Evolutionary conservation across 73 alveolate genomes (phyloP), one percentile per base, ranked within the genome.

Genomic region (Paramecium sonneborni): DNA sequence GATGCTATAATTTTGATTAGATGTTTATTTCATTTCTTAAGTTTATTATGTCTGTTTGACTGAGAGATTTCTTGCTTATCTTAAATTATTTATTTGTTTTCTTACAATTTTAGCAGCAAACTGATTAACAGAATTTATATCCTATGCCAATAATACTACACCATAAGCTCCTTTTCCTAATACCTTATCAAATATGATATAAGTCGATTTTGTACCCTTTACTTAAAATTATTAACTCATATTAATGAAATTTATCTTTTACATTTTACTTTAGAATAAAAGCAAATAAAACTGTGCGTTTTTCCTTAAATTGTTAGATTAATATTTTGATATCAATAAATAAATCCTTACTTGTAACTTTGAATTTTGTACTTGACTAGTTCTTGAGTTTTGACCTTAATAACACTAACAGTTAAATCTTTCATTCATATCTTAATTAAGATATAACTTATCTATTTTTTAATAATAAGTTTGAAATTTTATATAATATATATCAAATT

Each of bases 141-240:
- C 58, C 15, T 74, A 28, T 3, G 87, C 87, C 14, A 34, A 12
- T 23, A 74, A 39, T 7, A 74, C 87, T 9, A 74, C 87, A 1
- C 67, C 87, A 37, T 74, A 74, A 10, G 87, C 56, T 34, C 87
- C 87, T 37, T 39, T 74, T 37, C 87, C 87, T 10, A 74, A 28
- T 18, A 74, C 87, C 44, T 74, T 37, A 37, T 74, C 57, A 37
- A 32, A 74, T 4, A 74, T 15, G 3, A 32, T 62, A 62, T 62
- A 62, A 3, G 84, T 30, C 3, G 21, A 5, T 26, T 62, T 62
- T 1, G 26, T 62, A 10, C 84, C 84, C 24, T 62, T 32, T 14
- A 62, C 84, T 62, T 30, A 30, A 62, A 62, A 62, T 62, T 26
- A 62, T 62, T 62, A 26, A 32, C 48, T 30, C 84, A 62, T 62